Base-by-base conservation (phyloP, 257 asterid species). In the Henckelia pumila region DNA sequence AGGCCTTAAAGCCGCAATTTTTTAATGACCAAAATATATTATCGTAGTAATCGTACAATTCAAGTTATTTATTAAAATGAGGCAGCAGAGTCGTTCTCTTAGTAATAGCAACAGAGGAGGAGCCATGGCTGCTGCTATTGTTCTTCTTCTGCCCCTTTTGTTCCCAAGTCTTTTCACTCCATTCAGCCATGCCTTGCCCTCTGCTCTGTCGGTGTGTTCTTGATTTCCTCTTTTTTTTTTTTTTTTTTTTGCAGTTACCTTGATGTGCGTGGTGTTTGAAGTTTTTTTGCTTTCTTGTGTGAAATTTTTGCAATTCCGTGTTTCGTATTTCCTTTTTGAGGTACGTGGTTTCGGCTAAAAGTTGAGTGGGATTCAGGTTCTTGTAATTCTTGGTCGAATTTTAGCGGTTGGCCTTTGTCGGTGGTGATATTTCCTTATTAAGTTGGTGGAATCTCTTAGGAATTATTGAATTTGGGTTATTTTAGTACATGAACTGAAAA, bases 121-220 rank as follows among this genome's bases (percentile, higher is more conserved):
- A 81, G 87, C 91, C 70, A 85, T 94, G 96, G 85, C 84, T 80
- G 86, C 68, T 78, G 76, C 89, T 47, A 76, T 84, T 71, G 80
- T 88, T 56, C 75, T 94, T 81, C 87, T 94, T 69, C 74, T 91
- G 68, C 86, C 96, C 60, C 61, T 81, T 49, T 80, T 84, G 24
- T 81, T 83, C 35, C 79, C 83, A n/a, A 77, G 52, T 77, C 76
- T 85, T 26, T 85, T 87, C 72, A 68, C 85, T 71, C 83, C 95
- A 49, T 74, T 84, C 25, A 71, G 84, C 84, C 85, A 84, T 70
- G 99, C 95, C 71, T 84, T 82, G 16, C 86, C 98, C 33, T 83
- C 96, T 69, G 68, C 74, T 68, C 72, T 79, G 63, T 83, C 90
- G 84, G 99, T 94, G 79, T 63, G 84, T 60, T 73, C 62, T 72